phyloP scores from a whole-genome alignment of 1,139 yeast genomes.

The Suhomyces wounanorum region DNA sequence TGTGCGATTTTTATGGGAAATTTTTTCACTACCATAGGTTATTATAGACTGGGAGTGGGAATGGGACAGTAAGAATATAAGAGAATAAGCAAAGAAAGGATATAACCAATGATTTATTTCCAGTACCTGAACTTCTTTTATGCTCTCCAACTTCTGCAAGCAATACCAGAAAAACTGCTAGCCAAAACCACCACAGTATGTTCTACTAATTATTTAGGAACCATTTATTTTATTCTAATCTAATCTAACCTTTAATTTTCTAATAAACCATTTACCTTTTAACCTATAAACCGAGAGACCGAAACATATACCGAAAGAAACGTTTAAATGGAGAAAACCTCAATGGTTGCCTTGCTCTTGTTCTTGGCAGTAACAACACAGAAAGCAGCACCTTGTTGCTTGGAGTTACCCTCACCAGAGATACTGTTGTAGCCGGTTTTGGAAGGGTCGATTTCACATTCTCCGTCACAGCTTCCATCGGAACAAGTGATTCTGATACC shows the following conservation, averaged over 20 bases:
- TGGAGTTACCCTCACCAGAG: slow-evolving; percentile 44
- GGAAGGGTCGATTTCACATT: slow-evolving; percentile 78
- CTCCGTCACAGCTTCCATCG: slow-evolving; percentile 68
- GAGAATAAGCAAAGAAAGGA: too few species aligned
- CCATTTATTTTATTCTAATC: not conserved
- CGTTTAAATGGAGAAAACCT: slow-evolving; percentile 49
- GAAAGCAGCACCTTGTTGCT: slow-evolving; percentile 67
- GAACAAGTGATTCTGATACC: slow-evolving; percentile 78
- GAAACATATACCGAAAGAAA: not conserved
- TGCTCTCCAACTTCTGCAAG: too few species aligned
- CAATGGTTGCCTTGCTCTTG: slow-evolving; percentile 67
- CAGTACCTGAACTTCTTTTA: too few species aligned
- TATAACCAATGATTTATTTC: too few species aligned
- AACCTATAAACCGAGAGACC: not conserved
- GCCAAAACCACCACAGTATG: too few species aligned
- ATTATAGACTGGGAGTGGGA: too few species aligned
- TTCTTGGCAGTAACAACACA: slow-evolving; percentile 80
- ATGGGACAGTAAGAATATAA: too few species aligned
- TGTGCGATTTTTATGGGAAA: too few species aligned
- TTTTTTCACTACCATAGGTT: too few species aligned
- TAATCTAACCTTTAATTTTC: not conserved
- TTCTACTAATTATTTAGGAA: too few species aligned
- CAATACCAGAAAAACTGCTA: too few species aligned
- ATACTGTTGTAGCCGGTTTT: slow-evolving; percentile 59
- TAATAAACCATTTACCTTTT: not conserved